Base-by-base conservation (phyloP, 768 basidiomycete species). In the Imleria badia region DNA sequence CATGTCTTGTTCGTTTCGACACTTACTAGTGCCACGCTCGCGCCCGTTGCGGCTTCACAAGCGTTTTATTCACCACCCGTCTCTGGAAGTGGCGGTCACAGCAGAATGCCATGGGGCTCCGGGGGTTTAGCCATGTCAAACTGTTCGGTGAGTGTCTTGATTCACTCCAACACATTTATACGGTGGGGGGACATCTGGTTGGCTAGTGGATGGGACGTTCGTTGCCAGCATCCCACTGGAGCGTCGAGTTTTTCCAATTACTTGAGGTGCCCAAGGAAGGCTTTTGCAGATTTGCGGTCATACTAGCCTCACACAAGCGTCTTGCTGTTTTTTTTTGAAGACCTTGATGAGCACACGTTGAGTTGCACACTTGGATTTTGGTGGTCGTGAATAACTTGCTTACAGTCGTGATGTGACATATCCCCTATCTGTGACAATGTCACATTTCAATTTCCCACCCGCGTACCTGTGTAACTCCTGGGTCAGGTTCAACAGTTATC, bases 331-430 rank as follows among this genome's bases (percentile, higher is more conserved):
- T 29, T n/a, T 55, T 48, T 66, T 55, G 61, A 55, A 22, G 54
- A 3, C 10, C 60, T 67, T 66, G 65, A 59, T 33, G 55, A 22
- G 47, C 66, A 68, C 66, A 66, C 56, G 59, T 62, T 66, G 56
- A 66, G 65, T 55, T 42, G 64, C 41, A 67, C 60, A 60, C 12
- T 50, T 31, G 45, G 50, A 52, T 48, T 41, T 56, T 65, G 23
- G 63, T 67, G 60, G 65, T 62, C 55, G 52, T 60, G 63, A 48
- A 51, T n/a, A 56, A 69, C 65, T 69, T 67, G 65, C 67, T 67
- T 26, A 26, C 26, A 26, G 26, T 41, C 11, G 48, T 13, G 11
- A 67, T 41, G 60, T 66, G 61, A 66, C 65, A 52, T 1, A 1
- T 22, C 64, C 62, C 65, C 65, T 69, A 39, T 62, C 23, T 49